Percentiles rank a stretch among this genome's conserved stretches.
phyloP scores from a whole-genome alignment of 495 filamentous ascomycete genomes.

The Lophiotrema nucula region DNA sequence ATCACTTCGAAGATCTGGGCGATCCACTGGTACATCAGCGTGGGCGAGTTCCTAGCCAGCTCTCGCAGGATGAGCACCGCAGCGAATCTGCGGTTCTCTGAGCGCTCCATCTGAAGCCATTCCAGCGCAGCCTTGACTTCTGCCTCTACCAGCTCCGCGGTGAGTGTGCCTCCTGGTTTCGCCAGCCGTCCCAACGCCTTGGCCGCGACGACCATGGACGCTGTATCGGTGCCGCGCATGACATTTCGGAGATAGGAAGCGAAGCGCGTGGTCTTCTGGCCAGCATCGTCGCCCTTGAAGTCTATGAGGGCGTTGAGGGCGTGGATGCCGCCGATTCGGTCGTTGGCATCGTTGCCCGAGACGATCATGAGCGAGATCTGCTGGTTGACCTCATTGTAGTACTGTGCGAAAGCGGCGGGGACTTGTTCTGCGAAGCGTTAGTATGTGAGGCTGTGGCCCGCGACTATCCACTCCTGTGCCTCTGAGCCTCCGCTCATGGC shows the following conservation, averaged over 20 bases:
- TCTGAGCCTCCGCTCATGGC: too few species aligned
- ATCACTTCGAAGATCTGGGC: constrained; percentile 88
- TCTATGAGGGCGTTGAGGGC: constrained; percentile 91
- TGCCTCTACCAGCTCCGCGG: constrained; percentile 92
- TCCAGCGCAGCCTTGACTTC: constrained; percentile 94
- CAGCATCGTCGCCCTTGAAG: constrained; percentile 91
- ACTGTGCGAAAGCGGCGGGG: constrained; percentile 71
- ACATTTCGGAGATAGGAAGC: constrained; percentile 84
- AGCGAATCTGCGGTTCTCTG: constrained; percentile 86
- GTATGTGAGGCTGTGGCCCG: constrained; percentile 3
- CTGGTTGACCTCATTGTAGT: constrained; percentile 74
- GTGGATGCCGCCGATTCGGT: constrained; percentile 85
- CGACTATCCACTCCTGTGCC: too few species aligned
- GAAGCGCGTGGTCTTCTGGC: constrained; percentile 90
- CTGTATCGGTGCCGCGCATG: constrained; percentile 81
- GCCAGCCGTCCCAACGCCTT: constrained; percentile 85
- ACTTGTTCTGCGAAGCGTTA: constrained; percentile 61
- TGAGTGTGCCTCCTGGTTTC: constrained; percentile 86
- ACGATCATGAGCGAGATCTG: constrained; percentile 71
- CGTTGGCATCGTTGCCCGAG: constrained; percentile 78
- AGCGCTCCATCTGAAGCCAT: constrained; percentile 91
- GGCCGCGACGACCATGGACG: constrained; percentile 82
- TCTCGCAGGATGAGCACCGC: constrained; percentile 89
- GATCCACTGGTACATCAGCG: constrained; percentile 88
- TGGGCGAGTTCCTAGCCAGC: constrained; percentile 85